Evolutionary conservation across 768 basidiomycete species (phyloP).

Genomic region (Brasilioporus rufonigricans): DNA sequence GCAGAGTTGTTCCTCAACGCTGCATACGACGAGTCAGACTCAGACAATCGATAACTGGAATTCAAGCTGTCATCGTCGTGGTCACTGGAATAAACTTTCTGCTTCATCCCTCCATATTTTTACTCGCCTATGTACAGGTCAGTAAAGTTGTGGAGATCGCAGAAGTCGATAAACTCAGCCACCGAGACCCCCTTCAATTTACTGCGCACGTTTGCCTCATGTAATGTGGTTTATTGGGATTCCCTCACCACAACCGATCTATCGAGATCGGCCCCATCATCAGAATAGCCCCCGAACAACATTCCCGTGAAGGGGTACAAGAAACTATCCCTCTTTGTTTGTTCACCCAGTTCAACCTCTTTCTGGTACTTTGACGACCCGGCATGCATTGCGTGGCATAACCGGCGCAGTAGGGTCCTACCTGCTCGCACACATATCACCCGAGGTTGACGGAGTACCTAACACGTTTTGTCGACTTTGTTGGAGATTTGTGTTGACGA

Average conservation of each 20-base stretch:
- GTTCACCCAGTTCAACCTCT: background rate
- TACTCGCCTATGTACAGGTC: conserved; percentile 1
- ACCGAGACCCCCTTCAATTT: conserved; percentile 3
- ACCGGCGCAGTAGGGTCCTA: background rate
- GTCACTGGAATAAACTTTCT: conserved; percentile 7
- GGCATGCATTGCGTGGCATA: background rate
- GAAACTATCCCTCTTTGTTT: background rate
- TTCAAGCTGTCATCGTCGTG: conserved; percentile 3
- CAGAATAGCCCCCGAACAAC: background rate
- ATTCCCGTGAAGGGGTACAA: background rate
- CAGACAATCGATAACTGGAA: conserved; percentile 13
- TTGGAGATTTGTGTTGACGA: background rate
- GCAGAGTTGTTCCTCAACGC: conserved; percentile 9
- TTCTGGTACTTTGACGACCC: background rate
- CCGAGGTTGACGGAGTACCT: conserved; percentile 6
- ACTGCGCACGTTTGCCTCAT: conserved; percentile 9
- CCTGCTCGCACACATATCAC: background rate
- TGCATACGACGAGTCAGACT: background rate
- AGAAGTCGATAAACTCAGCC: background rate
- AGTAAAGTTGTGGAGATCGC: background rate
- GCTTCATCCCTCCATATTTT: conserved; percentile 2
- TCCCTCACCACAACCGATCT: background rate
- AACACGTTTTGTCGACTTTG: background rate
- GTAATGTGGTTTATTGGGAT: conserved; percentile 2
- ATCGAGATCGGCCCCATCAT: conserved; percentile 7